Evolutionary conservation across 2,329 filamentous ascomycete species (phyloP).

Genomic region (Neopestalotiopsis sp.): DNA sequence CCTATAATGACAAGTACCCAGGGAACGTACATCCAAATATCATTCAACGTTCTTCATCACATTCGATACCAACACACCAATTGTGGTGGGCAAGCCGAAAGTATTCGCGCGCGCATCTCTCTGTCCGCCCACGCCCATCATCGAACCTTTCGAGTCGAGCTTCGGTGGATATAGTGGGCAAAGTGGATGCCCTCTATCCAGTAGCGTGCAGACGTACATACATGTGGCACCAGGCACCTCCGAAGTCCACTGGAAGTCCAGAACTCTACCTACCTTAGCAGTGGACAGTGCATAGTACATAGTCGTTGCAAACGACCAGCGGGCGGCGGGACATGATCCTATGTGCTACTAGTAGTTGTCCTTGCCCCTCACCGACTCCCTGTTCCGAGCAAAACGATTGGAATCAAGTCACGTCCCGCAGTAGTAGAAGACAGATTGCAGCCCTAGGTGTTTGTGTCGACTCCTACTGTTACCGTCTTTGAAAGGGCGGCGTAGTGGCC

Average conservation of each 20-base stretch:
- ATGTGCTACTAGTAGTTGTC: neutral
- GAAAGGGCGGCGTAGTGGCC: neutral
- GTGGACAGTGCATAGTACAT: slow-evolving; percentile 2
- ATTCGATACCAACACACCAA: too few relatives aligned
- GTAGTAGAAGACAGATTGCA: slow-evolving; percentile 4
- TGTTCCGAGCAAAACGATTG: slow-evolving; percentile 2
- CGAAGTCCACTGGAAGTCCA: slow-evolving; percentile 5
- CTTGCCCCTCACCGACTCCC: slow-evolving; percentile 14
- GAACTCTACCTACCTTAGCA: slow-evolving; percentile 6
- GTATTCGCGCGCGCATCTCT: neutral
- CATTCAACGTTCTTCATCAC: neutral
- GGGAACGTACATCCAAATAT: neutral
- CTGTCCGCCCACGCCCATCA: neutral
- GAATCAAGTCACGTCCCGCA: slow-evolving; percentile 6
- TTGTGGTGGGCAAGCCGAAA: neutral
- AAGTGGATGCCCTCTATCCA: slow-evolving; percentile 12
- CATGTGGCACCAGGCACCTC: slow-evolving; percentile 12
- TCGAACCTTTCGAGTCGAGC: slow-evolving; percentile 10
- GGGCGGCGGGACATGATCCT: neutral
- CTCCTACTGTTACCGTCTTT: neutral
- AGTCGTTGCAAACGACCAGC: neutral
- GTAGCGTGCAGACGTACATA: slow-evolving; percentile 14
- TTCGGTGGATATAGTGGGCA: slow-evolving; percentile 8
- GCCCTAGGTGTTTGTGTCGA: neutral
- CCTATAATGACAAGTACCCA: too few relatives aligned